Evolutionary conservation across 495 filamentous ascomycete genomes (phyloP).

Genomic region (Amphirosellinia nigrospora): DNA sequence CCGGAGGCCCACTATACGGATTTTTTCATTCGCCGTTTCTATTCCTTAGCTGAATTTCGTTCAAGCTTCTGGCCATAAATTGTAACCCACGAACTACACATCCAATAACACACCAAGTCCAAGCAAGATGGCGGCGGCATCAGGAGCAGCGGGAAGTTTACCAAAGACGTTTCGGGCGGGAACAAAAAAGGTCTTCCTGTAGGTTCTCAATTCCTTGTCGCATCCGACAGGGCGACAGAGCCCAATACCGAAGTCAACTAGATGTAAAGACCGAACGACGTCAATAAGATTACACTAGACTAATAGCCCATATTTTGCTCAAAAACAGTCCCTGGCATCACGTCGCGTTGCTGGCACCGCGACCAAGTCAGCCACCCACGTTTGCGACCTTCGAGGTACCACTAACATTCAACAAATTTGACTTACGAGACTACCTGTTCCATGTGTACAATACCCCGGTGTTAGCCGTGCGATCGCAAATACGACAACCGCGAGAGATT

Average conservation of each 20-base stretch:
- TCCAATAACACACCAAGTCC: neutral
- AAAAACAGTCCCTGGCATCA: constrained; percentile 73
- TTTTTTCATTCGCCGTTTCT: constrained; percentile 21
- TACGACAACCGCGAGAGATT: constrained; percentile 68
- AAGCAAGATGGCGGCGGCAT: constrained; percentile 16
- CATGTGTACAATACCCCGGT: constrained; percentile 73
- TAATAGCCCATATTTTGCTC: neutral
- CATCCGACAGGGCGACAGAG: neutral
- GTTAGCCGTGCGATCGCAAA: constrained; percentile 74
- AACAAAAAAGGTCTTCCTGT: constrained; percentile 73
- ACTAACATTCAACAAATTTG: constrained; percentile 87
- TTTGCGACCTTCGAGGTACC: constrained; percentile 86
- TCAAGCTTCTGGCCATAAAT: neutral
- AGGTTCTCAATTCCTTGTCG: constrained; percentile 37
- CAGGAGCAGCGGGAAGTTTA: constrained; percentile 28
- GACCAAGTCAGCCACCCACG: constrained; percentile 71
- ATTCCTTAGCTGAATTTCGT: neutral
- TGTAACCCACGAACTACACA: neutral
- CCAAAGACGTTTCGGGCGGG: constrained; percentile 47
- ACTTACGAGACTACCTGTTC: constrained; percentile 86
- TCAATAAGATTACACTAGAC: neutral
- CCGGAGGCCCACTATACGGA: constrained; percentile 19
- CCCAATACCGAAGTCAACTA: neutral
- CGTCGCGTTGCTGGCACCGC: constrained; percentile 73
- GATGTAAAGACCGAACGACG: neutral